Evolutionary conservation across 257 asterid species (phyloP), one percentile per base, ranked within the genome.

Genomic region (Marsdenia floribunda): DNA sequence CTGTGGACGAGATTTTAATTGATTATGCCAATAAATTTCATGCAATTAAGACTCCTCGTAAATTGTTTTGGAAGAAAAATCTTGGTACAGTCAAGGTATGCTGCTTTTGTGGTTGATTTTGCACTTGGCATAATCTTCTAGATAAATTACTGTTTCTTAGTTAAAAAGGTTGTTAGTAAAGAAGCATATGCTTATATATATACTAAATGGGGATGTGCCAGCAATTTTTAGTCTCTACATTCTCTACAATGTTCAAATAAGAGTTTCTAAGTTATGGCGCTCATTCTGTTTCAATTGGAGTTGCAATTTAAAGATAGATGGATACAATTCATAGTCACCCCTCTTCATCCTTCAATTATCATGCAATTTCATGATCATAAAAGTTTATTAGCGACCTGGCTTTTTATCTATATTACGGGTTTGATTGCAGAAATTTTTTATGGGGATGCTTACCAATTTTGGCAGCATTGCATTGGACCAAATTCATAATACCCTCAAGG

Each of bases 381-480:
- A 57, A 92, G 96, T 97, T 94, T 78, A 75, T 21, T 68, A 22
- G 26, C 59, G 53, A 75, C 53, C 40, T 50, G 71, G 60, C 10
- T 19, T n/a, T n/a, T n/a, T n/a, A n/a, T n/a, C n/a, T n/a, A n/a
- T n/a, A n/a, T n/a, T n/a, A n/a, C n/a, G 18, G 47, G 73, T 63
- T 70, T 68, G 54, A 71, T 83, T 79, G 86, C 88, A 94, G 98
- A 95, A 95, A 87, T 92, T 92, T 76, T 87, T 95, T 82, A 82
- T 84, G 67, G 97, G 98, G 76, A 95, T 95, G 97, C 98, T 95
- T 33, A 92, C 98, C 61, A 95, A 95, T 85, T 92, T 92, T 22
- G 99, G 97, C 76, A 92, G 94, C 90, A 92, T 94, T 98, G 90
- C 99, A 0, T 79, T 94, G 91, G 99, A 94, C 63, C 90, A 98